These are phyloP conservation scores for Sporobolomyces roseus DNA, from an alignment of 768 basidiomycete genomes.

Conservation along the genomic window DNA sequence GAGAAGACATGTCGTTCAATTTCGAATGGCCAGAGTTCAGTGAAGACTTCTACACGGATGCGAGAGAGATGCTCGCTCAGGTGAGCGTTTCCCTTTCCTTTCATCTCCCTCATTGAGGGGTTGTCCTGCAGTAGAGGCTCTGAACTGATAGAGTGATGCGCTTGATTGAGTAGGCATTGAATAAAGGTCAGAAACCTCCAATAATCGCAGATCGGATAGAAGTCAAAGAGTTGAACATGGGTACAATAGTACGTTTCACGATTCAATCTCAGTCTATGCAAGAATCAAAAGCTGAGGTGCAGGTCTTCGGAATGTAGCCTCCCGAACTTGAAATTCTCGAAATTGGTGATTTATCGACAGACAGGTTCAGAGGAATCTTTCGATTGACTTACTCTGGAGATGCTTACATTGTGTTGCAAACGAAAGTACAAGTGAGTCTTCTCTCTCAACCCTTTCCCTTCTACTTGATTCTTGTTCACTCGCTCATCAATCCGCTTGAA, in stretches of 20 bases:
- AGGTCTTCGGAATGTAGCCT: slow-evolving; percentile 57
- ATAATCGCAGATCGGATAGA: slow-evolving; percentile 97
- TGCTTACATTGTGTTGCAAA: slow-evolving; percentile 76
- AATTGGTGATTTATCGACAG: slow-evolving; percentile 90
- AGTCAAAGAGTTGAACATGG: slow-evolving; percentile 99
- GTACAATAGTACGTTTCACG: slow-evolving; percentile 66
- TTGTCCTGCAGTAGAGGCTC: too few species aligned
- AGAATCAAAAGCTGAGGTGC: too few species aligned
- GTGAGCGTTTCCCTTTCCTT: slow-evolving; percentile 8
- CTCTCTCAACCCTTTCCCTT: not conserved
- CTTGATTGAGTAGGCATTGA: slow-evolving; percentile 59
- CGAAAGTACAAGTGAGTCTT: slow-evolving; percentile 77
- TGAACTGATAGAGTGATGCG: not conserved
- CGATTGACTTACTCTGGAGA: slow-evolving; percentile 91
- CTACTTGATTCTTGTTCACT: slow-evolving; percentile 4
- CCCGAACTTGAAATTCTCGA: slow-evolving; percentile 96
- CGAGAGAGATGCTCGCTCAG: slow-evolving; percentile 90
- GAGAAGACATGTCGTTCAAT: slow-evolving; percentile 51
- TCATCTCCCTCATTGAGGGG: not conserved
- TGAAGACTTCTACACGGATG: slow-evolving; percentile 92
- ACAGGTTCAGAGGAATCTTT: slow-evolving; percentile 96
- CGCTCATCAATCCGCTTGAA: not conserved
- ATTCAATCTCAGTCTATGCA: not conserved
- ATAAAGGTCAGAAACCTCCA: slow-evolving; percentile 94
- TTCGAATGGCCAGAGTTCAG: slow-evolving; percentile 98